Evolutionary conservation across 2,329 filamentous ascomycete genomes (phyloP).

Genomic region (Trichoderma lentiforme): DNA sequence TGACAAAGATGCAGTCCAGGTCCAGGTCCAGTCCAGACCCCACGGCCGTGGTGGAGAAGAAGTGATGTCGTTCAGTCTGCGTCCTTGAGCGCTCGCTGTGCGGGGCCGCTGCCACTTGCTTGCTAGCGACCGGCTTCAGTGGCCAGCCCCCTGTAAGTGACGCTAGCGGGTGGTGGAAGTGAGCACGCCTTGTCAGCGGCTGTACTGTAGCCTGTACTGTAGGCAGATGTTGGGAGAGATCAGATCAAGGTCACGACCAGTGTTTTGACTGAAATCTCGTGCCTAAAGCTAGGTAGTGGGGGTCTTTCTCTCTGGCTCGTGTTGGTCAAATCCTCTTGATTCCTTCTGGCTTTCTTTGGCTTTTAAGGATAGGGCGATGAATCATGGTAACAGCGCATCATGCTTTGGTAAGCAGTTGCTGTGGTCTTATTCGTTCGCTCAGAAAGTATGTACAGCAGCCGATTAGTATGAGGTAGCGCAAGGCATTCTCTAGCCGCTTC

Average conservation of each 20-base stretch:
- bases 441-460: background rate
- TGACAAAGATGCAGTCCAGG: conserved; percentile 17
- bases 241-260: background rate
- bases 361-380: background rate
- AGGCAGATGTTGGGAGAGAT: background rate
- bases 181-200: background rate
- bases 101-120: conserved; percentile 7
- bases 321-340: background rate
- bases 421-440: background rate
- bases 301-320: background rate
- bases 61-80: conserved; percentile 16
- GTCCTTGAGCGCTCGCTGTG: background rate
- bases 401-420: conserved; percentile 3
- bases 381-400: background rate
- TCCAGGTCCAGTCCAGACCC: background rate
- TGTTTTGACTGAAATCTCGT: too few relatives aligned
- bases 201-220: background rate
- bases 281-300: background rate
- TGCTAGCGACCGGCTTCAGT: conserved; percentile 6
- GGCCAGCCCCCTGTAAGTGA: conserved; percentile 2
- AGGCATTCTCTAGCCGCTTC: background rate
- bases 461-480: background rate
- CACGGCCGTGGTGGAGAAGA: conserved; percentile 9
- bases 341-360: background rate
- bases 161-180: conserved; percentile 1